Base-by-base conservation (phyloP, 2,329 filamentous ascomycete genomes). In the Sarocladiaceae sp. region DNA sequence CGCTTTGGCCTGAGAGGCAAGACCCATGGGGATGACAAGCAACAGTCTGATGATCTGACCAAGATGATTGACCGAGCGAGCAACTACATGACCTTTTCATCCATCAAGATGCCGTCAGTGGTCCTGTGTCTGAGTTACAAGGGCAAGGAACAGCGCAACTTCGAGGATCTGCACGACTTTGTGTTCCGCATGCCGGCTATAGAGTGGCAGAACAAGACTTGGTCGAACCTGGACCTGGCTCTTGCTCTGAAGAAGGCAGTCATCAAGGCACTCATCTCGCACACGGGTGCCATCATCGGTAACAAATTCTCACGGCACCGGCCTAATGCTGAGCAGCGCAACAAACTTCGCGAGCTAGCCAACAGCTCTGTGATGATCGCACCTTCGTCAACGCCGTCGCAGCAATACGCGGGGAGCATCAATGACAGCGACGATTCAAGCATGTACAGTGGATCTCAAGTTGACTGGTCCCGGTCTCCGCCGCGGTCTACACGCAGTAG, bases 171-270 rank as follows among this genome's bases (percentile, higher is more conserved):
- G 13, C 91, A 98, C 65, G 85, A 97, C 59, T 94, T 98, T 54
- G 93, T 98, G 40, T 98, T 98, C 76, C 83, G 88, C 26, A 80
- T 98, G 66, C 93, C 93, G 3, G 85, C 86, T 2, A 82, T 98
- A 37, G 93, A 98, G 62, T 97, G 95, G 68, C 82, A 88, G 51
- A 98, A 98, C 73, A 98, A 98, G 72, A 97, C 90, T 7, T 98
- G 93, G 93, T 96, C 89, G 6, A 98, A 97, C 61, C 76, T 98
- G 6, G 93, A 98, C 58, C 78, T 98, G 9, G 90, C 91, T 1
- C 73, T 97, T 39, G 85, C 89, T 12, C 74, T 98, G 44, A 97
- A 98, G 69, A 94, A 90, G 60, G 90, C 95, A 37, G 86, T 97
- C 47, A 88, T 95, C 59, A 87, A 89, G 58, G 91, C 93, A 0